Conservation (phyloP, 2,329 filamentous ascomycete species). For the Aspergillus melleus region DNA sequence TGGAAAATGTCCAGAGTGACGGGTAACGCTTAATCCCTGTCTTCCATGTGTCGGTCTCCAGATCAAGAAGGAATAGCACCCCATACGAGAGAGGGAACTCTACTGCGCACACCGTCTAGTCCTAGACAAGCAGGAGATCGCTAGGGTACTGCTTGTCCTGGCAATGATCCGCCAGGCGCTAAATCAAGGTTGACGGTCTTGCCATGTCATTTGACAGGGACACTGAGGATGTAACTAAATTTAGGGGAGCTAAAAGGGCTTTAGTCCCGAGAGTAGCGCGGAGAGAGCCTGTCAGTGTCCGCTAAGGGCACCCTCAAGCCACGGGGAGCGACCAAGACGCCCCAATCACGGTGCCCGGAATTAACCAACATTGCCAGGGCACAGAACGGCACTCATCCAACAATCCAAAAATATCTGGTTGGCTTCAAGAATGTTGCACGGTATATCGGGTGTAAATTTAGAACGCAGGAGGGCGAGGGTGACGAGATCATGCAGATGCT, state of each 20-base stretch:
- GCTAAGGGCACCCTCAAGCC: not conserved
- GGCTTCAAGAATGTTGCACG: not conserved
- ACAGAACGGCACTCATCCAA: not conserved
- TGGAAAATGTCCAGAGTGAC: not conserved
- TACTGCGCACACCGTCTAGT: not conserved
- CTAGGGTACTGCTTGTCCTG: slow-evolving; percentile 1
- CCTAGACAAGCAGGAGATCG: not conserved
- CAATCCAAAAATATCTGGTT: not conserved
- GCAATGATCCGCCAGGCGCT: slow-evolving; percentile 9
- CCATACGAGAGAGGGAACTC: not conserved
- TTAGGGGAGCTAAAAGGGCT: slow-evolving; percentile 4
- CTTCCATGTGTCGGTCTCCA: slow-evolving; percentile 8
- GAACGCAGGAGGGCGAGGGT: not conserved
- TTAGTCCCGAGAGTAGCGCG: not conserved
- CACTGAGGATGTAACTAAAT: slow-evolving; percentile 3
- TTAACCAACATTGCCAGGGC: not conserved
- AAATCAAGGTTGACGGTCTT: not conserved
- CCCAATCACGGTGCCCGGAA: not conserved
- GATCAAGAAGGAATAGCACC: not conserved
- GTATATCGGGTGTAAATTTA: not conserved
- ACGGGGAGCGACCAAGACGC: not conserved
- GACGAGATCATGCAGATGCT: not conserved
- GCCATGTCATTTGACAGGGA: not conserved
- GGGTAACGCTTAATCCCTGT: slow-evolving; percentile 6
- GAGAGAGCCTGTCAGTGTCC: not conserved